Conservation (phyloP, 116 monocot genomes). For the Phalaenopsis hybrid region DNA sequence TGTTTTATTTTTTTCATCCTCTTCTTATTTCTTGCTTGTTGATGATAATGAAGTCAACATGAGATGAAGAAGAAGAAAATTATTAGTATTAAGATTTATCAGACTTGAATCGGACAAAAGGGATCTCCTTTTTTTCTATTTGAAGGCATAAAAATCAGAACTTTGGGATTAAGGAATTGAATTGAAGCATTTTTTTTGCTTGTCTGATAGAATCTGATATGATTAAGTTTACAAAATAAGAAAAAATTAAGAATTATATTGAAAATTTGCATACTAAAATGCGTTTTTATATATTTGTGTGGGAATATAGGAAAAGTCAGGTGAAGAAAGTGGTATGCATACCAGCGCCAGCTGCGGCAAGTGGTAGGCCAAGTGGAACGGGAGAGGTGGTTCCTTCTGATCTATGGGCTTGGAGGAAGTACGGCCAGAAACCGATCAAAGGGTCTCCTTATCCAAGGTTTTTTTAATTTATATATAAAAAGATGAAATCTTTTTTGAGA, state of each 20-base stretch:
- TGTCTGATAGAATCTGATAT: not conserved
- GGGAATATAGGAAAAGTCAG: constrained; percentile 56
- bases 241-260: not conserved
- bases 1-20: not conserved
- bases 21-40: not conserved
- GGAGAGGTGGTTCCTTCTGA: constrained; percentile 95
- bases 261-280: not conserved
- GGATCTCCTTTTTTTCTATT: not conserved
- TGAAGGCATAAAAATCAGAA: not conserved
- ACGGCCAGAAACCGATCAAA: constrained; percentile 98
- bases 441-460: constrained; percentile 93
- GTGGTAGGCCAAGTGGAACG: constrained; percentile 36
- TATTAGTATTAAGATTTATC: not conserved
- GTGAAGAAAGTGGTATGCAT: constrained; percentile 97
- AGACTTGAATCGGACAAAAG: not conserved
- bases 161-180: not conserved
- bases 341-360: constrained; percentile 77
- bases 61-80: not conserved
- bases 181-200: not conserved
- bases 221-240: not conserved
- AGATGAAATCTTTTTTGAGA: not conserved
- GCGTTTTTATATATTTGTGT: not conserved
- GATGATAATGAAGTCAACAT: not conserved
- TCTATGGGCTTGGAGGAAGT: constrained; percentile 99
- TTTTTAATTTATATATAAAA: not conserved